A percentile compares a stretch with the other conserved stretches of the same genome.
phyloP scores from a whole-genome alignment of 805 yeast genomes.

The Nakazawaea holstii region DNA sequence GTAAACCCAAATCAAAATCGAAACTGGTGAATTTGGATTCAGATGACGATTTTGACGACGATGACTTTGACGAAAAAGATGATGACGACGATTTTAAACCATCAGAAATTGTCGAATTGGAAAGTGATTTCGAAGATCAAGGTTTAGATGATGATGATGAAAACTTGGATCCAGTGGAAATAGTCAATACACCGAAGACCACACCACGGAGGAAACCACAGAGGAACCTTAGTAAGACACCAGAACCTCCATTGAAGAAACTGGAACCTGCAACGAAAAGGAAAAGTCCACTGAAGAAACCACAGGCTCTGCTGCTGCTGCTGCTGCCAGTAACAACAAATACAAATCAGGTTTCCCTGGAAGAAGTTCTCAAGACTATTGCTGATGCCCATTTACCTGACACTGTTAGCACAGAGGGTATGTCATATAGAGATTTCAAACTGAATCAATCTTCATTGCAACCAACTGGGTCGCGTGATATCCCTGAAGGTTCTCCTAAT shows the following conservation, averaged over 20 bases:
- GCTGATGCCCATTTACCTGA: conserved; percentile 72
- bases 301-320: neutral
- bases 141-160: conserved; percentile 5
- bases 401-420: conserved; percentile 42
- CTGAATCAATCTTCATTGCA: conserved; percentile 34
- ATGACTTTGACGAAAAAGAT: conserved; percentile 21
- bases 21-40: neutral
- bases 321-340: conserved; percentile 3
- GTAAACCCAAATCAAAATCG: conserved; percentile 2
- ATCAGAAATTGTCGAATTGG: conserved; percentile 14
- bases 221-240: too few relatives aligned
- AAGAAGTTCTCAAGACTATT: conserved; percentile 53
- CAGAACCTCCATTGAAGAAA: too few relatives aligned
- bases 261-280: too few relatives aligned
- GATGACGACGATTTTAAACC: conserved; percentile 18
- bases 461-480: conserved; percentile 34
- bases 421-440: conserved; percentile 54
- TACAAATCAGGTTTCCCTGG: conserved; percentile 31
- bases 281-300: neutral
- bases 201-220: neutral
- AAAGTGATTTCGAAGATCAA: conserved; percentile 7
- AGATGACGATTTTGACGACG: conserved; percentile 12
- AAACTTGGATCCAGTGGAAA: neutral
- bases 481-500: conserved; percentile 81
- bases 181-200: neutral